These are phyloP conservation scores for Erodium trifolium DNA, from an alignment of 441 rosid genomes.

Conservation along the genomic window DNA sequence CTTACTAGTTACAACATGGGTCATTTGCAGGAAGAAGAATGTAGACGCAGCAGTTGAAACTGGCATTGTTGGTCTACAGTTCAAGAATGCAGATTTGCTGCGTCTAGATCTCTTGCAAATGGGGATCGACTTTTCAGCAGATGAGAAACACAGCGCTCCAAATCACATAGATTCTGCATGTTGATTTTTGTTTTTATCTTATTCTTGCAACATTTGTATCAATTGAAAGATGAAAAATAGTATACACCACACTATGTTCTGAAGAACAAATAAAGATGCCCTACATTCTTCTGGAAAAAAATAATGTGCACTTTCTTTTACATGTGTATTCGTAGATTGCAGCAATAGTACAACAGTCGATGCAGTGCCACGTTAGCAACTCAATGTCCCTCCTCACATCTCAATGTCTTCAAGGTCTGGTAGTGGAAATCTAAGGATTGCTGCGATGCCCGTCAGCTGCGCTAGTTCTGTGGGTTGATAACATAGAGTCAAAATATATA, in stretches of 20 bases:
- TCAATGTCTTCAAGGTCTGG: slow-evolving; percentile 94
- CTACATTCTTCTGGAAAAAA: too few species aligned
- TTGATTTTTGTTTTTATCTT: not conserved
- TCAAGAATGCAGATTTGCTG: slow-evolving; percentile 47
- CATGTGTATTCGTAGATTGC: not conserved
- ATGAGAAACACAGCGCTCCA: slow-evolving; percentile 15
- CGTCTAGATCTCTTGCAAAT: slow-evolving; percentile 39
- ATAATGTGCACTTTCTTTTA: not conserved
- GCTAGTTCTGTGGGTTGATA: slow-evolving; percentile 48
- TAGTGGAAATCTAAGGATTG: slow-evolving; percentile 83
- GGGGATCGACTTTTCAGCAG: slow-evolving; percentile 37
- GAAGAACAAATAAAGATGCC: not conserved
- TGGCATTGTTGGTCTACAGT: slow-evolving; percentile 64
- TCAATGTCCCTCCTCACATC: slow-evolving; percentile 39
- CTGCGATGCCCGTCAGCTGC: slow-evolving; percentile 82
- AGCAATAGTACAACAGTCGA: not conserved
- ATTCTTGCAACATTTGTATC: not conserved
- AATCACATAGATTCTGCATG: not conserved
- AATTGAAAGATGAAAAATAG: not conserved
- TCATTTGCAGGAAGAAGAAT: slow-evolving; percentile 49
- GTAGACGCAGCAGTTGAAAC: slow-evolving; percentile 63
- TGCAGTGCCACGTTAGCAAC: not conserved
- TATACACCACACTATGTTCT: not conserved
- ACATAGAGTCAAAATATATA: not conserved
- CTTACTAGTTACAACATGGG: not conserved